phyloP scores from a whole-genome alignment of 176 grass and related monocot species.

The Hordeum marinum region DNA sequence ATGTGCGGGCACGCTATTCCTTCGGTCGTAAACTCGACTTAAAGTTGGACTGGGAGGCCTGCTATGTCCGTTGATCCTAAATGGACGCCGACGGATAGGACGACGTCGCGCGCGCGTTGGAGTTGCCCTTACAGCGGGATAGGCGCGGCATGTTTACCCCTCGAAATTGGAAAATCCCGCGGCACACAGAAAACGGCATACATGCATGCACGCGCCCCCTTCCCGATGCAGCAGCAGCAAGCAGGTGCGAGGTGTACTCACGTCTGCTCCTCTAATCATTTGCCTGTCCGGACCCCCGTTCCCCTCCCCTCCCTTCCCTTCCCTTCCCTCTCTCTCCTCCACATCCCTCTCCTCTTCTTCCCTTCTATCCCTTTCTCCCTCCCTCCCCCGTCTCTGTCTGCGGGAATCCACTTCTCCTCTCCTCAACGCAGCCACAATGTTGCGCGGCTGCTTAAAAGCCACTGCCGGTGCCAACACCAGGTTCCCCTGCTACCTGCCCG shows the following conservation, averaged over 20 bases:
- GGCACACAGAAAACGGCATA: constrained; percentile 4
- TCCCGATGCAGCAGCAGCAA: background rate
- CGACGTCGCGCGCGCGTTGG: no score
- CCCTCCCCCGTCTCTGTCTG: constrained; percentile 7
- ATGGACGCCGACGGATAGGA: no score
- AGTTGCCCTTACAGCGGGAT: no score
- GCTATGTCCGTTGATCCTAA: no score
- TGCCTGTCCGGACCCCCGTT: background rate
- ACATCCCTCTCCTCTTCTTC: no score
- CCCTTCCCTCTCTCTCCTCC: background rate
- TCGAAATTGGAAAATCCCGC: constrained; percentile 1
- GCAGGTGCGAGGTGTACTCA: background rate
- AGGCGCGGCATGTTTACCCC: constrained; percentile 6
- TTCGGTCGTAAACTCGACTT: no score
- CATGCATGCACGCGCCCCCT: background rate
- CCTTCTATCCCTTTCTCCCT: background rate
- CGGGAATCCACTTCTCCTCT: constrained; percentile 18
- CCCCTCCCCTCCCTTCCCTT: background rate
- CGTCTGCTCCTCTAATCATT: constrained; percentile 15
- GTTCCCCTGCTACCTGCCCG: background rate
- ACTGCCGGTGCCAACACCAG: background rate
- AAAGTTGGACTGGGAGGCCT: no score
- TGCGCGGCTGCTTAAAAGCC: constrained; percentile 27
- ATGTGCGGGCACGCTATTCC: no score
- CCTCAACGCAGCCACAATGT: constrained; percentile 13